Evolutionary conservation across 1,284 basidiomycete genomes (phyloP).

Genomic region (Kalmanozyma brasiliensis): DNA sequence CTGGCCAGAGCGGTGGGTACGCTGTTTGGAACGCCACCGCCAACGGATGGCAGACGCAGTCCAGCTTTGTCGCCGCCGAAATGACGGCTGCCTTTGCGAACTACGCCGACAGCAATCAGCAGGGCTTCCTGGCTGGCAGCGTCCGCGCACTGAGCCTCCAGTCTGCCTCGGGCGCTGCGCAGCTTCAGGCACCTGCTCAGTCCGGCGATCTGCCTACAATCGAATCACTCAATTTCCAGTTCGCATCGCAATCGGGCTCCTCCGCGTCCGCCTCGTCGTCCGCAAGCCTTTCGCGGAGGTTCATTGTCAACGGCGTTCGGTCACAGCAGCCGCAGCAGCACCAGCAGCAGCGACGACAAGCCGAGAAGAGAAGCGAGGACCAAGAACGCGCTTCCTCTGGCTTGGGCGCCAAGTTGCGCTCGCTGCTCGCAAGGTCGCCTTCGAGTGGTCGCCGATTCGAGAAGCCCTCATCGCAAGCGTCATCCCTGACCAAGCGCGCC

Average conservation of each 20-base stretch:
- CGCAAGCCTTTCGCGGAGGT: slow-evolving; percentile 22
- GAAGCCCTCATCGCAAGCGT: not conserved
- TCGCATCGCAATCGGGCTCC: slow-evolving; percentile 74
- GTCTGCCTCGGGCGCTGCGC: slow-evolving; percentile 69
- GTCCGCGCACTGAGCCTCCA: slow-evolving; percentile 69
- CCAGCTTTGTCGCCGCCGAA: slow-evolving; percentile 71
- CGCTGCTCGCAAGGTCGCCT: slow-evolving; percentile 27
- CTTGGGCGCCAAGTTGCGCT: slow-evolving; percentile 26
- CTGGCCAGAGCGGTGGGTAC: slow-evolving; percentile 75
- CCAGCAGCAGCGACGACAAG: slow-evolving; percentile 6
- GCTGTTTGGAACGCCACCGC: slow-evolving; percentile 80
- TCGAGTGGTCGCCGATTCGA: not conserved
- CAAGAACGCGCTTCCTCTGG: slow-evolving; percentile 11
- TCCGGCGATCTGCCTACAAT: slow-evolving; percentile 60
- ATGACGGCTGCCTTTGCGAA: slow-evolving; percentile 77
- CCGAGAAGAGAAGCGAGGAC: not conserved
- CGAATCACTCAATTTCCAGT: slow-evolving; percentile 58
- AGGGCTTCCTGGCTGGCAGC: slow-evolving; percentile 69
- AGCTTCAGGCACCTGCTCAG: slow-evolving; percentile 64
- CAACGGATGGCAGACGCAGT: slow-evolving; percentile 74
- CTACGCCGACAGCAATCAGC: slow-evolving; percentile 69
- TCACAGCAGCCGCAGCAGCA: slow-evolving; percentile 15
- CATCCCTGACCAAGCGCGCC: slow-evolving; percentile 43
- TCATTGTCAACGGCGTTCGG: slow-evolving; percentile 1
- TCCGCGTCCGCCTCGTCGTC: slow-evolving; percentile 28